Conservation (phyloP, 352 stramenopile genomes). For the Globisporangium orthogonon region DNA sequence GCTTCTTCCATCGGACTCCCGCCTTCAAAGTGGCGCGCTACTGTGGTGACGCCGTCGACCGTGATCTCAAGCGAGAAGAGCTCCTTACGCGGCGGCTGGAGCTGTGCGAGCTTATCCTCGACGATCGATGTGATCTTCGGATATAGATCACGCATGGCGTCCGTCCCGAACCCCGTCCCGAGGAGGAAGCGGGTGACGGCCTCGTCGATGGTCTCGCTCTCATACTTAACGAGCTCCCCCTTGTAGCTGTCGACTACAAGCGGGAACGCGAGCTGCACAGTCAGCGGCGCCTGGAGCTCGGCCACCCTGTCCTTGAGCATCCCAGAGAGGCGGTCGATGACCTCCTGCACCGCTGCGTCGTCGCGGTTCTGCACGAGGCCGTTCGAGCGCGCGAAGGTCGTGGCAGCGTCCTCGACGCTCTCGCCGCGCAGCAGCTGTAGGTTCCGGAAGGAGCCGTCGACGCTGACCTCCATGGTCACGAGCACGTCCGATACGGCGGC, state of each 20-base stretch:
- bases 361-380: constrained; percentile 47
- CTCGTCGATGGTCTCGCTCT: constrained; percentile 44
- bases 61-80: constrained; percentile 52
- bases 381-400: constrained; percentile 55
- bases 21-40: constrained; percentile 61
- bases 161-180: constrained; percentile 41
- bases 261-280: constrained; percentile 53
- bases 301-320: constrained; percentile 58
- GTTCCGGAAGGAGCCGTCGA: constrained; percentile 55
- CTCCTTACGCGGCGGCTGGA: constrained; percentile 47
- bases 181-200: constrained; percentile 69
- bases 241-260: constrained; percentile 46
- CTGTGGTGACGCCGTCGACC: constrained; percentile 41
- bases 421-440: constrained; percentile 66
- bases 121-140: constrained; percentile 53
- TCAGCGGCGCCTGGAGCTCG: constrained; percentile 37
- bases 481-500: constrained; percentile 44
- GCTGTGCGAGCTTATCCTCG: constrained; percentile 46
- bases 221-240: constrained; percentile 50
- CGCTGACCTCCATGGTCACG: constrained; percentile 53
- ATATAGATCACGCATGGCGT: constrained; percentile 58
- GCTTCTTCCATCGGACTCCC: constrained; percentile 55
- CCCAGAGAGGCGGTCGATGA: constrained; percentile 60
- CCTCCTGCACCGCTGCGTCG: constrained; percentile 35
- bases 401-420: constrained; percentile 52